Evolutionary conservation across 306 rosid species (phyloP), one percentile per base, ranked within the genome.

Genomic region (Trifolium repens): DNA sequence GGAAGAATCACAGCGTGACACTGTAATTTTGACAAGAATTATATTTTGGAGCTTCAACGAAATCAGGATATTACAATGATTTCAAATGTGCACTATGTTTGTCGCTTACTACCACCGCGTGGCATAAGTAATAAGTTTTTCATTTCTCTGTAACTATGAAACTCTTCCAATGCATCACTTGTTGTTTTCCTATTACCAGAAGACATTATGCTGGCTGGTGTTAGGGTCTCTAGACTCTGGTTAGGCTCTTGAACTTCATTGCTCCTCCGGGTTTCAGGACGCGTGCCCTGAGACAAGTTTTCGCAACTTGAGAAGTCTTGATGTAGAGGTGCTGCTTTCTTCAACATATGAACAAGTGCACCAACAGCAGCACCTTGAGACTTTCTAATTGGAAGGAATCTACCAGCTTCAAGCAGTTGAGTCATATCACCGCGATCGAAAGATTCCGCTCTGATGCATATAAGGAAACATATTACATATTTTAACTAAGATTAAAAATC

Each of bases 351-450:
- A 15, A 91, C 98, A 68, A 94, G 93, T 1, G 60, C 93, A 53
- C 97, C 98, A 78, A 94, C 93, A 52, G 91, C 93, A 65, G 98
- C 96, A 32, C 85, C 93, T 46, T 89, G 96, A 26, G 98, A 91
- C 79, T 87, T 91, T 55, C 84, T 86, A 16, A 78, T 70, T 1
- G 92, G 91, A 79, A 85, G 79, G 54, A 79, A 81, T 75, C 91
- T 93, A 47, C 93, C 93, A 19, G 84, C 75, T 74, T 84, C 92
- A 71, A 82, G 76, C 44, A 73, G 78, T 78, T 88, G 90, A 32
- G 77, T 39, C 35, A 79, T 26, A 59, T 75, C 78, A 74, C 77
- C 85, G 11, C 69, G 92, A 83, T 86, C 96, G 2, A 86, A 70
- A 50, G 91, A 85, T 55, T 82, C 91, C 10, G 83, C 86, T 72